Conservation (phyloP, 148 eudicot genomes). For the Vaccinium macrocarpon region DNA sequence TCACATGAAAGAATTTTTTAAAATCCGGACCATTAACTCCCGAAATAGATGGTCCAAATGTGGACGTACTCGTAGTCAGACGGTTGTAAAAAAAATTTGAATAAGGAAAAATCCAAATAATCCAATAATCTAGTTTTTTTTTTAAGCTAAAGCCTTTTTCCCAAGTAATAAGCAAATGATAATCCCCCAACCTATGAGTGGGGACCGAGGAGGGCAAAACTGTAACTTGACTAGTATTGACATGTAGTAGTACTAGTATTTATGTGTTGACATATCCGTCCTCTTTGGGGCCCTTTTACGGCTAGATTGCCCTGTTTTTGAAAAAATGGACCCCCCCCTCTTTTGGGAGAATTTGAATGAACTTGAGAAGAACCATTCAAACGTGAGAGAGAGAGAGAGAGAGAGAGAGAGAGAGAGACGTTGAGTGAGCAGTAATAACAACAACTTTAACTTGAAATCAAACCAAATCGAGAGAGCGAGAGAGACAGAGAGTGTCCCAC, state of each 20-base stretch:
- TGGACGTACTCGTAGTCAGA: no score
- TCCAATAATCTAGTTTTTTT: no score
- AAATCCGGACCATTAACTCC: no score
- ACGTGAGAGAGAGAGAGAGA: not conserved
- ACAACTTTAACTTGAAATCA: constrained; percentile 8
- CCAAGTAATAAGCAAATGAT: no score
- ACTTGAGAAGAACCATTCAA: not conserved
- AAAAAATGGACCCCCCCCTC: constrained; percentile 4
- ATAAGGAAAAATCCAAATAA: no score
- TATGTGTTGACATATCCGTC: not conserved
- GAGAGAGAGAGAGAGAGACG: not conserved
- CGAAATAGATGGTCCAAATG: no score
- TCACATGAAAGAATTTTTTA: no score
- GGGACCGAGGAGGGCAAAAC: not conserved
- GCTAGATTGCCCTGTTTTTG: not conserved
- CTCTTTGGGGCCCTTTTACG: not conserved
- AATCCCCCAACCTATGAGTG: no score
- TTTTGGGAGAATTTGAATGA: not conserved
- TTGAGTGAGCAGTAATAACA: not conserved
- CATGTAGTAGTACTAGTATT: no score
- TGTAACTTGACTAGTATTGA: not conserved
- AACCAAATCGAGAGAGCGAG: not conserved
- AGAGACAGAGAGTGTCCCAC: not conserved
- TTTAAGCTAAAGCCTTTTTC: no score
- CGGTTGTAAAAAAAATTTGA: no score